Conservation (phyloP, 2,329 filamentous ascomycete genomes). For the Davidsoniella virescens region DNA sequence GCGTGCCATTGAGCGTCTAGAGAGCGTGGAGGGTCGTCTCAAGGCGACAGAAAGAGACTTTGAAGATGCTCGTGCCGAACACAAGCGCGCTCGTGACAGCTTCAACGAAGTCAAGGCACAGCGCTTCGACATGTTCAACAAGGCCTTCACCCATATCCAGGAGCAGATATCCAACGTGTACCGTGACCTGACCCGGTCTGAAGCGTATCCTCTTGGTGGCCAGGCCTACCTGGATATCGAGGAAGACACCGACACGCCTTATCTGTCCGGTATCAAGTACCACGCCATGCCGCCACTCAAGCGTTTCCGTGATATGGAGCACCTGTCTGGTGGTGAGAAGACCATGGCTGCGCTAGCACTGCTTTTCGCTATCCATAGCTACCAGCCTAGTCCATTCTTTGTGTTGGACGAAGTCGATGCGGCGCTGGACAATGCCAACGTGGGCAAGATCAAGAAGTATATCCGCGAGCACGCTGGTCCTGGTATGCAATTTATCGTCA, state of each 20-base stretch:
- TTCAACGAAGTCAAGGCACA: slow-evolving; percentile 71
- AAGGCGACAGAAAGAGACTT: slow-evolving; percentile 78
- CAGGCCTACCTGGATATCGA: slow-evolving; percentile 76
- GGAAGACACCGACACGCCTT: slow-evolving; percentile 91
- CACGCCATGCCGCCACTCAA: slow-evolving; percentile 98
- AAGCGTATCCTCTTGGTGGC: slow-evolving; percentile 86
- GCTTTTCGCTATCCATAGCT: slow-evolving; percentile 90
- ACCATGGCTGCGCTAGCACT: slow-evolving; percentile 96
- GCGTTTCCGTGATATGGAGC: slow-evolving; percentile 98
- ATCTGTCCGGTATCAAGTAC: slow-evolving; percentile 91
- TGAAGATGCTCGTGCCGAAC: slow-evolving; percentile 61
- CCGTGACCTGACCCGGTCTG: slow-evolving; percentile 80
- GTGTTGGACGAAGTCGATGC: slow-evolving; percentile 97
- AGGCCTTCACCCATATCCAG: slow-evolving; percentile 85
- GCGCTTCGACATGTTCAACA: slow-evolving; percentile 84
- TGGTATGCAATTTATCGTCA: slow-evolving; percentile 98
- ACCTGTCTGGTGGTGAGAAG: slow-evolving; percentile 92
- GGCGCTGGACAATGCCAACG: slow-evolving; percentile 94
- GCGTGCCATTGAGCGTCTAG: slow-evolving; percentile 81
- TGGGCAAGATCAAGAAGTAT: slow-evolving; percentile 90
- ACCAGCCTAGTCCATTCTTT: slow-evolving; percentile 91
- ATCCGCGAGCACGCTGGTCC: slow-evolving; percentile 86
- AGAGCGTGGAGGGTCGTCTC: slow-evolving; percentile 68
- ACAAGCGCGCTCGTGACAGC: slow-evolving; percentile 60
- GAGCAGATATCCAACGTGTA: slow-evolving; percentile 91